Percentiles rank a stretch among this genome's conserved stretches.
Evolutionary conservation across 179 eudicot species (phyloP).

Genomic region (Silene vulgaris): DNA sequence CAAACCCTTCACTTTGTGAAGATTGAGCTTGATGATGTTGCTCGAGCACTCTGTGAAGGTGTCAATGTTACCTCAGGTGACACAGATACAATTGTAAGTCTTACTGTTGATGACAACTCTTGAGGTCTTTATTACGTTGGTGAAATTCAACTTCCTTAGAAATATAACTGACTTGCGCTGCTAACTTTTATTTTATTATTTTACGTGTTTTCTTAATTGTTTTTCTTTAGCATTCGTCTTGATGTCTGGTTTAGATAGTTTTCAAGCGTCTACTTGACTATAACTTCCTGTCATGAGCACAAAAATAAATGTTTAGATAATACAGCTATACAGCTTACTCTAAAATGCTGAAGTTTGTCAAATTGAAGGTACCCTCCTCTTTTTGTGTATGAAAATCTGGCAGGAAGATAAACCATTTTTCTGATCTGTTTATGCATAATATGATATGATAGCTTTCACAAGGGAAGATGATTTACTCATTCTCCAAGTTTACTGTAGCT

Average conservation of each 20-base stretch:
- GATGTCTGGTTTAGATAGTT: not conserved
- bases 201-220: not conserved
- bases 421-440: not conserved
- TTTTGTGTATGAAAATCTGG: not conserved
- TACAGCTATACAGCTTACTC: not conserved
- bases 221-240: not conserved
- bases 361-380: not conserved
- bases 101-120: conserved; percentile 12
- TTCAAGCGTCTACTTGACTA: not conserved
- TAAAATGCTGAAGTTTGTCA: not conserved
- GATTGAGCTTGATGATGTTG: conserved; percentile 43
- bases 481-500: not conserved
- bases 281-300: not conserved
- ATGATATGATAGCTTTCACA: not conserved
- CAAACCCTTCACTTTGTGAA: conserved; percentile 50
- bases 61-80: conserved; percentile 26
- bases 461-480: not conserved
- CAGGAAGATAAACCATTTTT: not conserved
- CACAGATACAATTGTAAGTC: conserved; percentile 35
- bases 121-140: conserved; percentile 16
- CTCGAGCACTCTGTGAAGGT: conserved; percentile 53
- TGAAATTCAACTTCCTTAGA: not conserved
- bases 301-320: not conserved
- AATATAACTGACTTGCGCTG: not conserved
- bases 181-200: not conserved